phyloP scores from a whole-genome alignment of 176 grass and related monocot species.

The Bothriochloa decipiens region DNA sequence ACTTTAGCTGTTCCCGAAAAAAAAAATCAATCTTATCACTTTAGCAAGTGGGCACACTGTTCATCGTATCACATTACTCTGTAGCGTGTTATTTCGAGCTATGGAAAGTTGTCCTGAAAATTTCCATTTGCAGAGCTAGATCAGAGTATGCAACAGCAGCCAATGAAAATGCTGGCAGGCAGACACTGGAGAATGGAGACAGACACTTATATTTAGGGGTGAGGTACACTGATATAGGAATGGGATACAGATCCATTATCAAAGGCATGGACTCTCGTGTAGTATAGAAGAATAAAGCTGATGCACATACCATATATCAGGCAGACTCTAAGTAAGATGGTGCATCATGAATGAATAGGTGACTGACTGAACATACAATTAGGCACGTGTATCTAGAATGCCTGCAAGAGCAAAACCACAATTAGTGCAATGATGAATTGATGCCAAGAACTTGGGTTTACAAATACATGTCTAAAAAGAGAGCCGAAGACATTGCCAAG shows the following conservation, averaged over 20 bases:
- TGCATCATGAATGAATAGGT: background rate
- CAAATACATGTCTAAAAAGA: background rate
- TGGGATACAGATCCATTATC: background rate
- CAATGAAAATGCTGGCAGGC: slow-evolving; percentile 3
- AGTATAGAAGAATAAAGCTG: slow-evolving; percentile 15
- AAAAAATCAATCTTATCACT: background rate
- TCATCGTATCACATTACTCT: background rate
- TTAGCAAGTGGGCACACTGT: slow-evolving; percentile 1
- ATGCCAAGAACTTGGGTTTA: background rate
- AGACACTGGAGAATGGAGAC: background rate
- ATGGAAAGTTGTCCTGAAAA: background rate
- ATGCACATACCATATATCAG: background rate
- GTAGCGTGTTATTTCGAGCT: background rate
- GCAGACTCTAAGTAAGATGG: background rate
- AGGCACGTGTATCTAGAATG: background rate
- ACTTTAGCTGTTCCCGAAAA: background rate
- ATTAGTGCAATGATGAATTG: background rate
- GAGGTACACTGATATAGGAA: background rate
- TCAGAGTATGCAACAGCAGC: background rate
- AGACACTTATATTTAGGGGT: background rate
- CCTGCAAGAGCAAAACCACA: background rate
- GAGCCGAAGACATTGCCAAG: background rate
- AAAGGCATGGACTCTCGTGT: background rate
- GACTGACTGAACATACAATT: background rate
- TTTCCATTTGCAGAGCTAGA: background rate